Evolutionary conservation across 306 rosid genomes (phyloP), one percentile per base, ranked within the genome.

Genomic region (Mucuna pruriens): DNA sequence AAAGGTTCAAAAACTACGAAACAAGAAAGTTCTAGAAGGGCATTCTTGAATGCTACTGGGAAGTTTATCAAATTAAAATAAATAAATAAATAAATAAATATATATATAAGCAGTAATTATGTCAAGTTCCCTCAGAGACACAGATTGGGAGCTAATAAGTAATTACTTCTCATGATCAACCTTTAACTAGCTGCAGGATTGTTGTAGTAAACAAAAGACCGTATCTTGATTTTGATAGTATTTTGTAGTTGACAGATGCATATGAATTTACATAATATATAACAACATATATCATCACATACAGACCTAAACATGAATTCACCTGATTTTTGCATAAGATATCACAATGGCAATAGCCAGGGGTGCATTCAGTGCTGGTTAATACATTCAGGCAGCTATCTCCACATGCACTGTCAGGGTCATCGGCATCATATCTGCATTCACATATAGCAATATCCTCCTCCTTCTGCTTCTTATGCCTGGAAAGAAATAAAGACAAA

Each of bases 351-450:
- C 99, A 95, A 81, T 86, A 83, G 23, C 88, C 94, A 70, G 93
- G 95, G 65, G 99, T 88, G 90, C 99, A 95, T 86, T 95, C 99
- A 2, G 95, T 90, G 91, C 90, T 93, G 79, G 97, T 95, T 44
- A 90, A 78, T 44, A 95, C 92, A 84, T 95, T 95, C 89, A 91
- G 86, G 87, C 99, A 95, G 39, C 91, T 70, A 20, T 95, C 97
- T n/a, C 92, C 97, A 76, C 99, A 95, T 64, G 95, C 90, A 84
- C 94, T 87, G 22, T 89, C 94, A 71, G 87, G 90, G 58, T 88
- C 86, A 40, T 69, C 65, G 8, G 39, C 77, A 65, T 87, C 67
- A 64, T 85, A 80, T 83, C 82, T 87, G 89, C 99, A 95, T 76
- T 89, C 97, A 49, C 99, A 95, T 61, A 91, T 74, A 69, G 89